Evolutionary conservation across 257 asterid genomes (phyloP).

Genomic region (Solanum paucissectum): DNA sequence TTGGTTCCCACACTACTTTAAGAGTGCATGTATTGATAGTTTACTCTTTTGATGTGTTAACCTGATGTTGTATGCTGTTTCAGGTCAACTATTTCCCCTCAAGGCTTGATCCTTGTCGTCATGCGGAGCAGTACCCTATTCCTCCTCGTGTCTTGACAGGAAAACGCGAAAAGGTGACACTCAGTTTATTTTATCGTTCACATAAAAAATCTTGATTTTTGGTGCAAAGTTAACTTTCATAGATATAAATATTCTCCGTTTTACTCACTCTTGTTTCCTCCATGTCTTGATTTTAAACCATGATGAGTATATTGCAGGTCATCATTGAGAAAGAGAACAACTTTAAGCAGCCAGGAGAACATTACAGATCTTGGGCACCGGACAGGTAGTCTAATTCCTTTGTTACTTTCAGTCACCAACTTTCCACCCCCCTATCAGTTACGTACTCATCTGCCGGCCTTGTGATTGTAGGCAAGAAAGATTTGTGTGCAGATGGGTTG

Average conservation of each 20-base stretch:
- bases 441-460: neutral
- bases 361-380: conserved; percentile 35
- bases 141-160: conserved; percentile 30
- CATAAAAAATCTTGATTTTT: neutral
- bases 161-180: conserved; percentile 29
- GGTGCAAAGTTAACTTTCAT: neutral
- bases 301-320: conserved; percentile 14
- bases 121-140: conserved; percentile 34
- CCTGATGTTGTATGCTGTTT: neutral
- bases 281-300: neutral
- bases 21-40: neutral
- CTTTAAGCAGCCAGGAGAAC: conserved; percentile 45
- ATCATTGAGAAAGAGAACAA: conserved; percentile 39
- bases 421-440: neutral
- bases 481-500: conserved; percentile 31
- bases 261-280: neutral
- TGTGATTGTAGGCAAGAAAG: conserved; percentile 32
- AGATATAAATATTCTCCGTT: neutral
- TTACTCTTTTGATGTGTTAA: neutral
- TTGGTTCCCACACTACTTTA: neutral
- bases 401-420: neutral
- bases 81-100: conserved; percentile 45
- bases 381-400: conserved; percentile 18
- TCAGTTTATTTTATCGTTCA: neutral
- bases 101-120: conserved; percentile 33